Evolutionary conservation across 2,329 filamentous ascomycete species (phyloP).

Genomic region (Venturia asperata): DNA sequence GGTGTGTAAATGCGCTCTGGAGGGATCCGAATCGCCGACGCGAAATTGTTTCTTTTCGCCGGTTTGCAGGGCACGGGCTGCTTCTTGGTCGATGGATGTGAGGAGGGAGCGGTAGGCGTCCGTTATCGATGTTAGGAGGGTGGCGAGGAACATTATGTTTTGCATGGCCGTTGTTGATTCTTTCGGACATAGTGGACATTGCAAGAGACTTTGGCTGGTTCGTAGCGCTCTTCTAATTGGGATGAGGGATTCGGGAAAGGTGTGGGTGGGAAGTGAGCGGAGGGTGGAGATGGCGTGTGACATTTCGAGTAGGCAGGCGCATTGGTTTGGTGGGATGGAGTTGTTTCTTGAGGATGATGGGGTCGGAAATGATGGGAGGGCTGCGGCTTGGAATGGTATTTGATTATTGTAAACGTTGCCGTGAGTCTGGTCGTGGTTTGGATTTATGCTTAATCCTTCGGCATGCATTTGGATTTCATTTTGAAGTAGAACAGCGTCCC

Average conservation of each 20-base stretch:
- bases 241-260: constrained; percentile 39
- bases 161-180: constrained; percentile 39
- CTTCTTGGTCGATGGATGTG: constrained; percentile 35
- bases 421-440: neutral
- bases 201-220: constrained; percentile 34
- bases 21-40: constrained; percentile 37
- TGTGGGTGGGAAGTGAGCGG: constrained; percentile 32
- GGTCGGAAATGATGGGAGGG: constrained; percentile 20
- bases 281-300: constrained; percentile 40
- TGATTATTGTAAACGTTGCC: neutral
- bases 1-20: constrained; percentile 38
- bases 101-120: constrained; percentile 39
- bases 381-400: neutral
- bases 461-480: neutral
- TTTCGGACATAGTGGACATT: constrained; percentile 38
- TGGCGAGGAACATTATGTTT: constrained; percentile 38
- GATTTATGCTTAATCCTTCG: neutral
- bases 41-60: constrained; percentile 37
- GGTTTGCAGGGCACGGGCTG: constrained; percentile 27
- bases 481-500: neutral
- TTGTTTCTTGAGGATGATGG: constrained; percentile 22
- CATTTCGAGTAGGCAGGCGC: constrained; percentile 41
- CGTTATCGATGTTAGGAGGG: constrained; percentile 37
- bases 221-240: constrained; percentile 37
- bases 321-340: constrained; percentile 23